phyloP scores from a whole-genome alignment of 495 filamentous ascomycete genomes.

The Cenococcum geophilum region DNA sequence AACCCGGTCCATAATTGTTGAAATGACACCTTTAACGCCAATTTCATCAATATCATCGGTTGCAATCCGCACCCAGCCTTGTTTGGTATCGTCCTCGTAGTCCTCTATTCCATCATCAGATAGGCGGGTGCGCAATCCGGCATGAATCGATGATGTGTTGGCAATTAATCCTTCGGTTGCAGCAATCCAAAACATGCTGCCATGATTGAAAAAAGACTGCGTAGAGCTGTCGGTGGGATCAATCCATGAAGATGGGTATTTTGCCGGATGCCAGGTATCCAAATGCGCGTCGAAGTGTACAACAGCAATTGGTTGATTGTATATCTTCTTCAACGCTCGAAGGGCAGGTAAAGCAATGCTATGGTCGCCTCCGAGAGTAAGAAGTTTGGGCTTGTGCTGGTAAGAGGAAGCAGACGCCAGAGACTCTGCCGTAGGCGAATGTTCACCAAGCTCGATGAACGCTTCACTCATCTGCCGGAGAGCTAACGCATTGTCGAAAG shows the following conservation, averaged over 20 bases:
- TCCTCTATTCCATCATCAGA: conserved; percentile 58
- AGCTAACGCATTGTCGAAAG: conserved; percentile 71
- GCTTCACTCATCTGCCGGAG: conserved; percentile 72
- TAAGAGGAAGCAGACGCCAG: conserved; percentile 32
- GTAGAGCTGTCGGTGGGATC: conserved; percentile 43
- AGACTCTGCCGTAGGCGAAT: conserved; percentile 40
- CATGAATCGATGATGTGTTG: conserved; percentile 65
- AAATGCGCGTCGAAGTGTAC: conserved; percentile 71
- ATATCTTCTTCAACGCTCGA: conserved; percentile 61
- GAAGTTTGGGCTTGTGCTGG: conserved; percentile 53
- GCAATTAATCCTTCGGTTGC: conserved; percentile 65
- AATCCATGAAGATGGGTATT: conserved; percentile 68
- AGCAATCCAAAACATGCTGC: conserved; percentile 80
- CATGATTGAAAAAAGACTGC: conserved; percentile 73
- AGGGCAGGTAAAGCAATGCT: conserved; percentile 71
- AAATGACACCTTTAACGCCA: conserved; percentile 41
- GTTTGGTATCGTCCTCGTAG: conserved; percentile 52
- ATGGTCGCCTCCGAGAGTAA: conserved; percentile 81
- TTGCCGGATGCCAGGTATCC: conserved; percentile 79
- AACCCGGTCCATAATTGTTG: conserved; percentile 43
- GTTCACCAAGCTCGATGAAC: conserved; percentile 57
- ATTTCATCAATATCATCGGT: conserved; percentile 49
- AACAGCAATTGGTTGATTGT: conserved; percentile 66
- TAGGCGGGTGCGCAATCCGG: conserved; percentile 67
- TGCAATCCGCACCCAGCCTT: conserved; percentile 42